These are phyloP conservation scores for Salisapilia sapeloensis DNA, from an alignment of 352 stramenopile genomes.

Conservation along the genomic window DNA sequence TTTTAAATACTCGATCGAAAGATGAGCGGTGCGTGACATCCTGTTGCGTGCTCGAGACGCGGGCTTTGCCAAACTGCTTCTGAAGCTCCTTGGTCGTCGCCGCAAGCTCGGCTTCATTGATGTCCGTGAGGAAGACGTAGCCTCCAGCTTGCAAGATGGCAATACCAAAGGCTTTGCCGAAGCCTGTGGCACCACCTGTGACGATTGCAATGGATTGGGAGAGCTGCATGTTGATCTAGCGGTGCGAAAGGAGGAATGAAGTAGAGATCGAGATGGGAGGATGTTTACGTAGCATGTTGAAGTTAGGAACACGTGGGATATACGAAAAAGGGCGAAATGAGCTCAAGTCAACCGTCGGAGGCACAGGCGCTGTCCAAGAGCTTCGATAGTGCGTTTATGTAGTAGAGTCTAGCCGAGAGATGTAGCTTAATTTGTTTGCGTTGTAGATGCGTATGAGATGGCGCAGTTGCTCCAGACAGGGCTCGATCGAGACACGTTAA, in stretches of 20 bases:
- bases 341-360: too few species aligned
- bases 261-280: too few species aligned
- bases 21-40: conserved; percentile 47
- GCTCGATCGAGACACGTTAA: conserved; percentile 76
- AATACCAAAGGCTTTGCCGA: conserved; percentile 47
- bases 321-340: too few species aligned
- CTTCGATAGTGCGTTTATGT: too few species aligned
- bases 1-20: conserved; percentile 43
- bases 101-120: conserved; percentile 42
- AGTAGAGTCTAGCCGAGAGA: too few species aligned
- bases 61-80: conserved; percentile 20
- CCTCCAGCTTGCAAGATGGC: conserved; percentile 25
- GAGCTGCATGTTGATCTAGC: conserved; percentile 36
- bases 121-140: conserved; percentile 61
- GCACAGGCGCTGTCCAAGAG: too few species aligned
- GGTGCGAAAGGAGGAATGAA: not conserved
- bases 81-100: conserved; percentile 36
- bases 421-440: too few species aligned
- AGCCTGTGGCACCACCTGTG: conserved; percentile 45
- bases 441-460: conserved; percentile 76
- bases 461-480: conserved; percentile 83
- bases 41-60: conserved; percentile 46
- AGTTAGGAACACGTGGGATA: too few species aligned
- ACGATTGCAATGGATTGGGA: conserved; percentile 42
- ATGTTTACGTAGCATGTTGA: too few species aligned